These are phyloP conservation scores for Daedaleopsis sinensis DNA, from an alignment of 768 basidiomycete species.

Conservation along the genomic window DNA sequence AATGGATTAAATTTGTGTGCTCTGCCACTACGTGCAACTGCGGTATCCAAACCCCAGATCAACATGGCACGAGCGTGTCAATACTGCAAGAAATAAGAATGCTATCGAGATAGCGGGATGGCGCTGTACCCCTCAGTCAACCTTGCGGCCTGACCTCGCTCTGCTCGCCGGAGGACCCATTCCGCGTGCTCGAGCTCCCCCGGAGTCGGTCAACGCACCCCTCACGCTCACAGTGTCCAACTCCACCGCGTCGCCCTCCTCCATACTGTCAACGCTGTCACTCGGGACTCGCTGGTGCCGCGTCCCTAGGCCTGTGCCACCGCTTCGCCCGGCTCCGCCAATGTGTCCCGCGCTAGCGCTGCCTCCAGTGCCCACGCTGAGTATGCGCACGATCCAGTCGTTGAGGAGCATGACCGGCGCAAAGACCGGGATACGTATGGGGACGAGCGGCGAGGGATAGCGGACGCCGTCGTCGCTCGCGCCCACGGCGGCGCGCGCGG, in stretches of 20 bases:
- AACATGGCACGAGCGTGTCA: no score
- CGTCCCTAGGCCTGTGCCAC: neutral
- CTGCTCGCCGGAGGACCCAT: neutral
- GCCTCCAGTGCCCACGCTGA: constrained; percentile 53
- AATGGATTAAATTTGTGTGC: no score
- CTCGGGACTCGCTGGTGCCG: constrained; percentile 28
- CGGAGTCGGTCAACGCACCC: constrained; percentile 8
- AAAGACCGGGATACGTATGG: constrained; percentile 81
- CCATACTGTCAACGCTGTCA: constrained; percentile 59
- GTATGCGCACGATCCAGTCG: constrained; percentile 62
- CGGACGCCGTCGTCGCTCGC: constrained; percentile 42
- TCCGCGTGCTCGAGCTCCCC: constrained; percentile 5
- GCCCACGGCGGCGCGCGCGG: constrained; percentile 18
- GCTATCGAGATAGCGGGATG: no score
- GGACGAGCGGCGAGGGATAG: constrained; percentile 78
- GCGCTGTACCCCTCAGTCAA: constrained; percentile 4
- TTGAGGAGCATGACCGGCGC: constrained; percentile 74
- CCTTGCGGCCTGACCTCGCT: constrained; percentile 12
- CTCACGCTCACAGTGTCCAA: constrained; percentile 4
- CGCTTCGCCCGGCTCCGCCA: constrained; percentile 25
- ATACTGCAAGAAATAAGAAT: no score
- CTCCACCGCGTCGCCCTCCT: constrained; percentile 55
- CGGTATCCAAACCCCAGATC: no score
- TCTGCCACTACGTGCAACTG: no score
- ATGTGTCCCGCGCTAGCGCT: constrained; percentile 11